These are phyloP conservation scores for Ilyonectria destructans DNA, from an alignment of 2,329 filamentous ascomycete species.

Conservation along the genomic window DNA sequence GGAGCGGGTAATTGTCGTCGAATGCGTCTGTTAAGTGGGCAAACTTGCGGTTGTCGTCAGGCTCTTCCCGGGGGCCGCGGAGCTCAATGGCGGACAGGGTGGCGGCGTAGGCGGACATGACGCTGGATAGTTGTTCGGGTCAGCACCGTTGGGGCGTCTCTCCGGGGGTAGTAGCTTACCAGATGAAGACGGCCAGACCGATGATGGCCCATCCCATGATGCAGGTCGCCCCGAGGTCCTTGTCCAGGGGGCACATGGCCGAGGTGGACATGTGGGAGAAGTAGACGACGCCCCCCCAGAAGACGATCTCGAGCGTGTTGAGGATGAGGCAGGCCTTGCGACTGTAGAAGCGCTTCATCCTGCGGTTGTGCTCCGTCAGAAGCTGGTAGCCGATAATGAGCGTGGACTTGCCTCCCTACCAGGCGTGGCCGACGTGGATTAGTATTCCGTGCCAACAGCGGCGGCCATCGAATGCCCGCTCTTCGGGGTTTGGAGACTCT, in stretches of 20 bases:
- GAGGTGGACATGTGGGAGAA: not conserved
- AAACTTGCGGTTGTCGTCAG: not conserved
- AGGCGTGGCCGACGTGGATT: not conserved
- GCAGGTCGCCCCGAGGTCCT: not conserved
- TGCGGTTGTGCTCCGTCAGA: conserved; percentile 53
- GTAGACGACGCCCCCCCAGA: conserved; percentile 51
- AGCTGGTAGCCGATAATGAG: conserved; percentile 59
- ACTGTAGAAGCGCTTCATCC: conserved; percentile 55
- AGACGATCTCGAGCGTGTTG: conserved; percentile 58
- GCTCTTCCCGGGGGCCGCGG: not conserved
- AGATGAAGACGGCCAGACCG: not conserved
- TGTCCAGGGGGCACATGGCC: not conserved
- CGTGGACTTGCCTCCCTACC: conserved; percentile 56
- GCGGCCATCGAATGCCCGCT: not conserved
- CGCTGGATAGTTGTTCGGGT: not conserved
- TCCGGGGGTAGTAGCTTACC: not conserved
- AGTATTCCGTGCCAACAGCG: not conserved
- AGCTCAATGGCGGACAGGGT: not conserved
- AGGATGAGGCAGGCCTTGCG: conserved; percentile 59
- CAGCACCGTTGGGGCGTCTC: not conserved
- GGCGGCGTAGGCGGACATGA: not conserved
- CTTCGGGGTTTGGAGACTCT: not conserved
- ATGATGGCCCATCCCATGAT: not conserved
- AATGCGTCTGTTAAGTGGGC: not conserved
- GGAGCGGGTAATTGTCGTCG: not conserved